Evolutionary conservation across 495 filamentous ascomycete genomes (phyloP).

Genomic region (Cercophora sp.): DNA sequence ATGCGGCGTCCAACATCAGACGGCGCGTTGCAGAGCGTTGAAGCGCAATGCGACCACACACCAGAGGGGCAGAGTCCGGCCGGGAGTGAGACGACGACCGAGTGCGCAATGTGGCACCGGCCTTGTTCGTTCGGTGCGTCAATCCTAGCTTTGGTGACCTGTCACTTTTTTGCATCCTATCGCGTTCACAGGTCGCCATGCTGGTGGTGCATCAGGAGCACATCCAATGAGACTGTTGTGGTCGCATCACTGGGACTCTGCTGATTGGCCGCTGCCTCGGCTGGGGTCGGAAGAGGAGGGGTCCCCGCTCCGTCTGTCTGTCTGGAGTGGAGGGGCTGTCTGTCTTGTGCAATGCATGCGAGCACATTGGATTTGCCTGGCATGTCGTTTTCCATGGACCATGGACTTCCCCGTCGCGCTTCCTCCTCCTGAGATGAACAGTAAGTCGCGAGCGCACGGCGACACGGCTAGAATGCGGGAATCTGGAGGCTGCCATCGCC

Average conservation of each 20-base stretch:
- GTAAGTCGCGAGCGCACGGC: not conserved
- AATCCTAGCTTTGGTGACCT: not conserved
- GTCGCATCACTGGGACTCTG: not conserved
- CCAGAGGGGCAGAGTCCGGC: too few species aligned
- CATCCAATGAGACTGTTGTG: not conserved
- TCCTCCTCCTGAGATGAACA: too few species aligned
- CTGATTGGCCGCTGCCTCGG: not conserved
- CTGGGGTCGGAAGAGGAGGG: slow-evolving; percentile 8
- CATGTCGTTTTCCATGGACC: too few species aligned
- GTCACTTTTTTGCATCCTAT: slow-evolving; percentile 5
- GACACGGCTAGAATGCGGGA: too few species aligned
- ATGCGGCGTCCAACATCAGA: too few species aligned
- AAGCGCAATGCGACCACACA: too few species aligned
- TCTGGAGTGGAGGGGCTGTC: too few species aligned
- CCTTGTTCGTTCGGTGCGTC: not conserved
- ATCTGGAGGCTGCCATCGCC: not conserved
- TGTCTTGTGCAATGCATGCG: too few species aligned
- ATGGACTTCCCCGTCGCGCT: not conserved
- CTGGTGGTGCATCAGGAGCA: not conserved
- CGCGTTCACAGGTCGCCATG: not conserved
- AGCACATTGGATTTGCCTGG: too few species aligned
- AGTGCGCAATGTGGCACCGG: not conserved
- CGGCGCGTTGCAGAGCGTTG: too few species aligned
- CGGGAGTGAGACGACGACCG: not conserved
- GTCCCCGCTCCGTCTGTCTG: too few species aligned